Evolutionary conservation across 2,329 filamentous ascomycete genomes (phyloP), one percentile per base, ranked within the genome.

Genomic region (Phaeophleospora eucalypticola): DNA sequence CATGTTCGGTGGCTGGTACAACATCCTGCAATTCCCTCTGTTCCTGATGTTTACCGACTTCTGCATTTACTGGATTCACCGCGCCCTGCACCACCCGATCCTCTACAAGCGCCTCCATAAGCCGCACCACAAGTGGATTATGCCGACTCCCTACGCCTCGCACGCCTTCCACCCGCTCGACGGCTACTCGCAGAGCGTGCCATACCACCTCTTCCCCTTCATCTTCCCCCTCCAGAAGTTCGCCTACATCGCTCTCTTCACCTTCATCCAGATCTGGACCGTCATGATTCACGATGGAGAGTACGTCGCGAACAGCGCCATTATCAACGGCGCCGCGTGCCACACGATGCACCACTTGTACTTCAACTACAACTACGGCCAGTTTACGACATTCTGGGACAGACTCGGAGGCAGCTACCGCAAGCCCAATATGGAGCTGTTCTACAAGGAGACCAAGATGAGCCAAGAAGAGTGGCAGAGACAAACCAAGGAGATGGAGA

Each of bases 71-170:
- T 88, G 86, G 79, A 91, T 94, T 62, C 89, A 95, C 74, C 85
- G 89, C 47, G 85, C 81, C 47, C 78, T 94, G 52, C 89, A 95
- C 71, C 84, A 89, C 69, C 87, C 87, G 14, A 64, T 71, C 38
- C 66, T 93, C 58, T 97, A 97, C 80, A 94, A 90, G 75, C 76
- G 76, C 57, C 78, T 96, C 41, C 91, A 97, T 80, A 97, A 97
- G 81, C 85, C 89, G 57, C 91, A 97, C 72, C 91, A 97, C 82
- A 96, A 95, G 76, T 97, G 91, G 91, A 96, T 97, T 71, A 94
- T 96, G 88, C 91, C 91, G 2, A 95, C 89, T 2, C 91, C 91
- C 0, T 96, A 82, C 67, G 90, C 91, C 35, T 89, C 85, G 59
- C 87, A 95, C 65, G 91, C 91, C 48, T 97, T 97, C 79, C 89